A percentile compares a stretch with the other conserved stretches of the same genome.
Conservation (phyloP, 2,329 filamentous ascomycete genomes). For the Ceratocystis huliohia region DNA sequence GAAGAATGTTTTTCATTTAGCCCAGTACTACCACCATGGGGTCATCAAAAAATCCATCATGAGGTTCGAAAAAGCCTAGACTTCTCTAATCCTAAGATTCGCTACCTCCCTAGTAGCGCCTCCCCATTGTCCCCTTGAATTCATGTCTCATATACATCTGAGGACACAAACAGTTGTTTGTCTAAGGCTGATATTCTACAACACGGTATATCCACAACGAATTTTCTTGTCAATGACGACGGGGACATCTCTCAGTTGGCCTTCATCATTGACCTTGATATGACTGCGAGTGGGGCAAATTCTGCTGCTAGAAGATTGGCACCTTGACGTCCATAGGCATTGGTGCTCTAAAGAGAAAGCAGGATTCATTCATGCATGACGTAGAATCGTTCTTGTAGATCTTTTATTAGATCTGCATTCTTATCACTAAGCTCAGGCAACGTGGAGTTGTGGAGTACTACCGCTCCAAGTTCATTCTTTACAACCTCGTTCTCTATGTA, state of each 20-base stretch:
- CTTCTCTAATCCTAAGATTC: background rate
- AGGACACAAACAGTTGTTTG: background rate
- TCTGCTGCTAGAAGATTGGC: background rate
- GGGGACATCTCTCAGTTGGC: background rate
- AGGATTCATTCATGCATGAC: background rate
- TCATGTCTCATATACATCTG: no score
- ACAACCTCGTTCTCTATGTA: no score
- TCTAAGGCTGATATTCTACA: constrained; percentile 1
- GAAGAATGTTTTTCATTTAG: background rate
- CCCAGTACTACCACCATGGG: background rate
- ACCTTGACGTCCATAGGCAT: background rate
- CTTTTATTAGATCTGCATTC: background rate
- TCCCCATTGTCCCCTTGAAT: no score
- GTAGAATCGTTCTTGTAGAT: constrained; percentile 1
- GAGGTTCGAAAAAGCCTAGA: background rate
- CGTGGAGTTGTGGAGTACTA: no score
- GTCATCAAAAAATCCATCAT: background rate
- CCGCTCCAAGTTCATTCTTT: no score
- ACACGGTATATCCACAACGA: background rate
- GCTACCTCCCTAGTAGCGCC: background rate
- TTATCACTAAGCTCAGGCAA: background rate
- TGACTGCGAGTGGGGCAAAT: background rate
- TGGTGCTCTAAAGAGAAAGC: background rate
- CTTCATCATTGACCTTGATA: background rate
- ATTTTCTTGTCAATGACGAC: background rate